Percentiles rank a stretch among this genome's conserved stretches.
Evolutionary conservation across 768 basidiomycete genomes (phyloP).

Genomic region (Suillus americanus): DNA sequence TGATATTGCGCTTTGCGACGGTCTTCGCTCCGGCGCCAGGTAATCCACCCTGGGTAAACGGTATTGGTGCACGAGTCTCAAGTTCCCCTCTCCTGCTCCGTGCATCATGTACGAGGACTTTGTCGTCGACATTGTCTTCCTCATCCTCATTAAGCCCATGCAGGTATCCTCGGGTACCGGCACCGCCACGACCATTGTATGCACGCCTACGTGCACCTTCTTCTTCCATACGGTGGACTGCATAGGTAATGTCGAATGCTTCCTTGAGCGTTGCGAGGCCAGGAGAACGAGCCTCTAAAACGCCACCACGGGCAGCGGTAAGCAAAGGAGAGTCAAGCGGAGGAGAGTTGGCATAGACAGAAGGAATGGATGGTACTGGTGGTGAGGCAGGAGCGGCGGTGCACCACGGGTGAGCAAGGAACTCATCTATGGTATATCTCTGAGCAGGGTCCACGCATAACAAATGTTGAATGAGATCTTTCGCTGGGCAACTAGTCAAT

Average conservation of each 20-base stretch:
- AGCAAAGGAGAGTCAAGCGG: slow-evolving; percentile 89
- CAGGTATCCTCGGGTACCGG: slow-evolving; percentile 75
- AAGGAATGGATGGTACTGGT: slow-evolving; percentile 61
- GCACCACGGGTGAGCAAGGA: slow-evolving; percentile 96
- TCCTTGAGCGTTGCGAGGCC: slow-evolving; percentile 93
- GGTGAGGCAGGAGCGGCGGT: slow-evolving; percentile 63
- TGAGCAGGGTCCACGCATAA: slow-evolving; percentile 95
- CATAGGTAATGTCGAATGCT: slow-evolving; percentile 98
- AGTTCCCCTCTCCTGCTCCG: slow-evolving; percentile 38
- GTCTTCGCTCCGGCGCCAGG: slow-evolving; percentile 13
- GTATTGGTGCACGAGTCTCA: slow-evolving; percentile 8
- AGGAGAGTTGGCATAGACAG: slow-evolving; percentile 41
- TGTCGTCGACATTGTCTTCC: slow-evolving; percentile 59
- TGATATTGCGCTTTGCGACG: slow-evolving; percentile 12
- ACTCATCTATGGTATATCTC: slow-evolving; percentile 97
- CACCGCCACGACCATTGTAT: slow-evolving; percentile 76
- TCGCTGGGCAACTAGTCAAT: slow-evolving; percentile 52
- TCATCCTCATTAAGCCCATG: slow-evolving; percentile 92
- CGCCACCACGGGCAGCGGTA: slow-evolving; percentile 72
- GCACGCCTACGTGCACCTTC: slow-evolving; percentile 88
- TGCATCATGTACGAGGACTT: slow-evolving; percentile 50
- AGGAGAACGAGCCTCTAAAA: slow-evolving; percentile 82
- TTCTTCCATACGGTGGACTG: slow-evolving; percentile 99
- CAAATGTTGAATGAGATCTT: slow-evolving; percentile 92
- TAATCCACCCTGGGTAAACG: neutral